These are phyloP conservation scores for Spiromastix sp. DNA, from an alignment of 2,329 filamentous ascomycete genomes.

Conservation along the genomic window DNA sequence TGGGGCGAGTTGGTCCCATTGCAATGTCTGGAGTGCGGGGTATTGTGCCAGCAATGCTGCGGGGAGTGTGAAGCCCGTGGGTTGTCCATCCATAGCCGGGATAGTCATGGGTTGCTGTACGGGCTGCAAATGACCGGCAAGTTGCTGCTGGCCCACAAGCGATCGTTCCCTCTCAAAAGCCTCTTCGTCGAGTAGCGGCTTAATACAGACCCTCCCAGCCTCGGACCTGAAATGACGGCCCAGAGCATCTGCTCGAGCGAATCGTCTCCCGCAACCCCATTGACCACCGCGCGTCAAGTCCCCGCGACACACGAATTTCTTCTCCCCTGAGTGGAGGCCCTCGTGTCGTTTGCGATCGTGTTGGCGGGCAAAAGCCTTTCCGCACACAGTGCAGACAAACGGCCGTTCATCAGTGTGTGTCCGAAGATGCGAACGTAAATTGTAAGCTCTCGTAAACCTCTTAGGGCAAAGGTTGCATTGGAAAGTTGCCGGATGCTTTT, in stretches of 20 bases:
- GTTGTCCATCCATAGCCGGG: constrained; percentile 48
- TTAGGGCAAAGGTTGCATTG: constrained; percentile 91
- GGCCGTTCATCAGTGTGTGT: constrained; percentile 96
- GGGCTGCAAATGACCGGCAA: constrained; percentile 49
- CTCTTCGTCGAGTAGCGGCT: constrained; percentile 93
- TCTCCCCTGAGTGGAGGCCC: constrained; percentile 90
- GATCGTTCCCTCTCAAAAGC: constrained; percentile 67
- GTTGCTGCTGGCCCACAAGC: constrained; percentile 57
- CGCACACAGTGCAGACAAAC: constrained; percentile 93
- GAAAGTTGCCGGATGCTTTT: constrained; percentile 96
- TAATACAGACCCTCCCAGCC: constrained; percentile 91
- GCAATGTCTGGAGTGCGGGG: constrained; percentile 80
- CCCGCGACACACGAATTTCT: constrained; percentile 96
- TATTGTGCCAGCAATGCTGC: constrained; percentile 84
- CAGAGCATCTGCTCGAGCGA: constrained; percentile 88
- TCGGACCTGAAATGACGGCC: constrained; percentile 93
- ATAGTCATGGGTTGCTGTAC: constrained; percentile 49
- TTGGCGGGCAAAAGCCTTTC: constrained; percentile 93
- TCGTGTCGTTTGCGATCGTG: constrained; percentile 97
- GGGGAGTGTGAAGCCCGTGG: constrained; percentile 60
- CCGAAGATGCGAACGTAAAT: constrained; percentile 84
- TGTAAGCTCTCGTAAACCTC: constrained; percentile 92
- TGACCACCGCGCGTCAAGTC: constrained; percentile 70
- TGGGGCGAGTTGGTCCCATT: constrained; percentile 66
- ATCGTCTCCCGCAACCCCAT: constrained; percentile 89